Conservation (phyloP, 768 basidiomycete species). For the Mycena metata region DNA sequence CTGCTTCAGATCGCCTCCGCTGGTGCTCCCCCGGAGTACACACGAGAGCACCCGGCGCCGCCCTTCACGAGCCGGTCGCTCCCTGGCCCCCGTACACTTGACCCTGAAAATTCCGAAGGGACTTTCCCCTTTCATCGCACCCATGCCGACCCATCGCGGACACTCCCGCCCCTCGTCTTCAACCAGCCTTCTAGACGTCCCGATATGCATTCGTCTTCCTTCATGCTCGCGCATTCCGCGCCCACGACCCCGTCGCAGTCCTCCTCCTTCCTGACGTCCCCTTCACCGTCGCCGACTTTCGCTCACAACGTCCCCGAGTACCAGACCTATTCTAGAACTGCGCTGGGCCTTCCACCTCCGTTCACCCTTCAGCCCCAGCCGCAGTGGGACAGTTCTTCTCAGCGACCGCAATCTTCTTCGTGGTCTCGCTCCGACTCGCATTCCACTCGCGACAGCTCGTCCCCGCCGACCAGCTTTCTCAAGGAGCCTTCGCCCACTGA, state of each 20-base stretch:
- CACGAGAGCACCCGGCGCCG: conserved; percentile 27
- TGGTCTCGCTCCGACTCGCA: conserved; percentile 52
- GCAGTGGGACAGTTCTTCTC: conserved; percentile 70
- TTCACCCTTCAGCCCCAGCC: conserved; percentile 77
- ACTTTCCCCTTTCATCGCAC: conserved; percentile 25
- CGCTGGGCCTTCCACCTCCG: conserved; percentile 62
- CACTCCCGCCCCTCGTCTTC: conserved; percentile 52
- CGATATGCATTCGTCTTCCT: conserved; percentile 25
- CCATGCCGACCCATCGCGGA: conserved; percentile 49
- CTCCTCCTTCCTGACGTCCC: conserved; percentile 41
- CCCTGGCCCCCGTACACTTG: conserved; percentile 30
- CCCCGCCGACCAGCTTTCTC: conserved; percentile 42
- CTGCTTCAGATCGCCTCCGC: conserved; percentile 26
- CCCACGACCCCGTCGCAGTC: conserved; percentile 40
- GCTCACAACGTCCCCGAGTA: conserved; percentile 48
- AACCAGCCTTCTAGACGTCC: conserved; percentile 34
- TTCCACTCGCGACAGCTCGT: conserved; percentile 47
- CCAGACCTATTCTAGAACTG: conserved; percentile 35
- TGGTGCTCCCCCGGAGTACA: background rate
- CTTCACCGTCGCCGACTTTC: conserved; percentile 53
- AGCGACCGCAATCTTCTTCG: conserved; percentile 48
- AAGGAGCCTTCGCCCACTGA: conserved; percentile 40
- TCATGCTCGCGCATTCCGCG: conserved; percentile 39
- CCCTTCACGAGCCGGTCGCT: conserved; percentile 30
- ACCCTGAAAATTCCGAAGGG: conserved; percentile 16